Percentiles rank a stretch among this genome's conserved stretches.
These are phyloP conservation scores for Lycium barbarum DNA, from an alignment of 257 asterid species.

Conservation along the genomic window DNA sequence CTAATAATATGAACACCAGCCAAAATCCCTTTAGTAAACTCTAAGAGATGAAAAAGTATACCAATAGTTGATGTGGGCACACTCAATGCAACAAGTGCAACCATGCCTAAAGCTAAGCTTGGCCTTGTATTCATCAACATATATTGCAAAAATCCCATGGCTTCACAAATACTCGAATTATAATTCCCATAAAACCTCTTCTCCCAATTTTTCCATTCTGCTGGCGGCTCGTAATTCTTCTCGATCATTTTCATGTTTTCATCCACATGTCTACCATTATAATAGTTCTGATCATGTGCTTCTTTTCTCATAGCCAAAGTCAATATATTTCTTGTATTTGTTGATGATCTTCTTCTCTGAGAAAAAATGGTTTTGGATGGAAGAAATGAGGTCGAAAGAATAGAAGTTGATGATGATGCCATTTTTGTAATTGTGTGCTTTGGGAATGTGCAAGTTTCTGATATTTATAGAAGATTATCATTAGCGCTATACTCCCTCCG, in stretches of 20 bases:
- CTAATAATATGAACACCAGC: not conserved
- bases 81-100: constrained; percentile 41
- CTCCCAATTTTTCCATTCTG: constrained; percentile 42
- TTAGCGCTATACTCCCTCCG: not conserved
- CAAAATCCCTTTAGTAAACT: constrained; percentile 28
- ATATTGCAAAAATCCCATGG: constrained; percentile 47
- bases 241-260: constrained; percentile 44
- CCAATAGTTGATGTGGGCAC: constrained; percentile 38
- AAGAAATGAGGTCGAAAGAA: constrained; percentile 14
- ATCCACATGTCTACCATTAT: constrained; percentile 33
- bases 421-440: not conserved
- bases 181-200: constrained; percentile 33
- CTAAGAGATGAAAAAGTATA: constrained; percentile 20
- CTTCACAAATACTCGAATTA: constrained; percentile 45
- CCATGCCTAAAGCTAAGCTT: constrained; percentile 42
- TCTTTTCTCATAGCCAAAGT: constrained; percentile 28
- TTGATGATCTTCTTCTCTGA: not conserved
- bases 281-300: not conserved
- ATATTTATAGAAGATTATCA: not conserved
- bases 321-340: not conserved
- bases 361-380: not conserved
- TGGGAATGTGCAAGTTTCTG: not conserved
- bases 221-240: constrained; percentile 36
- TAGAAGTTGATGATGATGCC: constrained; percentile 24
- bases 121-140: constrained; percentile 51